Percentiles rank a stretch among this genome's conserved stretches.
Evolutionary conservation across 805 yeast genomes (phyloP).

Genomic region (Ogataea neopini): DNA sequence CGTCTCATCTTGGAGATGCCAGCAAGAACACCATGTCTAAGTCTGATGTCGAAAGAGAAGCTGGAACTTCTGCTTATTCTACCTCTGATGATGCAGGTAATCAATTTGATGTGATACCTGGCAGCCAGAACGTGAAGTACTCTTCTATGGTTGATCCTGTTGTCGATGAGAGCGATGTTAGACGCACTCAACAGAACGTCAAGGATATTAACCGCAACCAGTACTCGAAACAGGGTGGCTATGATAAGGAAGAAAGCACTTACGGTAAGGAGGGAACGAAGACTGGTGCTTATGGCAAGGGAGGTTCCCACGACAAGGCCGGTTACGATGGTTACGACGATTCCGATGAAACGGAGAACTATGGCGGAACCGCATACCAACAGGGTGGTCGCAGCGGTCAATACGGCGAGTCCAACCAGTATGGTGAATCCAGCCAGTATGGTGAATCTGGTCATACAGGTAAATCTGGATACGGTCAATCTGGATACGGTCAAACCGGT

Average conservation of each 20-base stretch:
- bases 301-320: too few species aligned
- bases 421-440: too few species aligned
- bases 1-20: conserved; percentile 11
- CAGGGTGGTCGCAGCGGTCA: neutral
- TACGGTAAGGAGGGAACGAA: neutral
- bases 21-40: conserved; percentile 12
- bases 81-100: conserved; percentile 11
- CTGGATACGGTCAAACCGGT: neutral
- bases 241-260: neutral
- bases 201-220: neutral
- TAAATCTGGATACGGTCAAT: too few species aligned
- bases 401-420: neutral
- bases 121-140: conserved; percentile 23
- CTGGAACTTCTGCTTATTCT: conserved; percentile 13
- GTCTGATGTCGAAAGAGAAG: conserved; percentile 9
- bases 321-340: neutral
- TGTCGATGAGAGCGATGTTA: conserved; percentile 21
- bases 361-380: neutral
- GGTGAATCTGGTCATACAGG: too few species aligned
- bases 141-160: conserved; percentile 33
- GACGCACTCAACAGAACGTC: conserved; percentile 1
- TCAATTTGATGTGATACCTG: conserved; percentile 18
- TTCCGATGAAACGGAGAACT: neutral
- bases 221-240: neutral
- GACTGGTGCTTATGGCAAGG: too few species aligned